A percentile compares a stretch with the other conserved stretches of the same genome.
These are phyloP conservation scores for Ambrosiella xylebori DNA, from an alignment of 2,329 filamentous ascomycete species.

Conservation along the genomic window DNA sequence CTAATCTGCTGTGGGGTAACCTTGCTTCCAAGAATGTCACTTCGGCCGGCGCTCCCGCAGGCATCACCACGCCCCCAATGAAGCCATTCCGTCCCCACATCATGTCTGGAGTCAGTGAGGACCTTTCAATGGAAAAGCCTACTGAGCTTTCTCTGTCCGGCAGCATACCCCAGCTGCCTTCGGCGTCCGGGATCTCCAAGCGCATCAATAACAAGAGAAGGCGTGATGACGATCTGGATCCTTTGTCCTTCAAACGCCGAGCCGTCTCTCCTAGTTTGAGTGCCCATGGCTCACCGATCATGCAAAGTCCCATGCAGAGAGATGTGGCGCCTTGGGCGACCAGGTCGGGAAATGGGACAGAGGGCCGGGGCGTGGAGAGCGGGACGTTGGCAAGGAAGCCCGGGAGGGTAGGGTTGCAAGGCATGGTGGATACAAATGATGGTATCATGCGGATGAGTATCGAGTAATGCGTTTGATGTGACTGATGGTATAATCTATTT, in stretches of 20 bases:
- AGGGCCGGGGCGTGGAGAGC: constrained; percentile 26
- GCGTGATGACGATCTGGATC: constrained; percentile 80
- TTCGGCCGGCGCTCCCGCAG: constrained; percentile 17
- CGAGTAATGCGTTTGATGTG: constrained; percentile 37
- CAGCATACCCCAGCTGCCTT: constrained; percentile 31
- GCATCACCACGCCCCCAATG: constrained; percentile 41
- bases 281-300: constrained; percentile 72
- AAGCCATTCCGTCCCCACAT: background rate
- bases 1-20: constrained; percentile 11
- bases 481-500: background rate
- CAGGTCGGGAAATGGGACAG: constrained; percentile 43
- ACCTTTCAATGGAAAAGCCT: constrained; percentile 4
- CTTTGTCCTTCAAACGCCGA: constrained; percentile 71
- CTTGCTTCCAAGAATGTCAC: constrained; percentile 19
- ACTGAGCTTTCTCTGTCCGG: constrained; percentile 7
- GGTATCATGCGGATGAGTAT: constrained; percentile 96
- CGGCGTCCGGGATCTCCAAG: constrained; percentile 56
- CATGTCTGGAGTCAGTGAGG: background rate
- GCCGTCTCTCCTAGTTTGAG: constrained; percentile 87
- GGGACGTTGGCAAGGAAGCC: constrained; percentile 30
- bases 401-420: constrained; percentile 62
- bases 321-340: constrained; percentile 58
- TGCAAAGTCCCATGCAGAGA: constrained; percentile 66
- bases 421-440: constrained; percentile 92
- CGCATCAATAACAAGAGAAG: constrained; percentile 70